Percentiles rank a stretch among this genome's conserved stretches.
These are phyloP conservation scores for Marchantia polymorpha DNA, from an alignment of 225 moss, liverwort and hornwort genomes.

Conservation along the genomic window DNA sequence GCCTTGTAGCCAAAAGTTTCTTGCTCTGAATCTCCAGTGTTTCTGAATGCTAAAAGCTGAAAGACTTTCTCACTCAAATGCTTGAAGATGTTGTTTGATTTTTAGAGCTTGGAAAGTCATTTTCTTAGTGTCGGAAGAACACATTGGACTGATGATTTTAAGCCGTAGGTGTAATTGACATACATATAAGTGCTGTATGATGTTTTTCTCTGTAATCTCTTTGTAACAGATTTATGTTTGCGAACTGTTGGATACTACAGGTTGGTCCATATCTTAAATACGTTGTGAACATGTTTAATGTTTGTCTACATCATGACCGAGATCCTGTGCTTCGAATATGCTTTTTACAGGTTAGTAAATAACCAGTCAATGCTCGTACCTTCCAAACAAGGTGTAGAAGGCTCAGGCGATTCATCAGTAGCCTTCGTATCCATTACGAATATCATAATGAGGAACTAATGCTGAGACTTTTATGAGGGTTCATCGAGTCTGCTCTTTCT, in stretches of 20 bases:
- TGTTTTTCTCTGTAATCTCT: background rate
- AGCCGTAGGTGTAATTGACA: background rate
- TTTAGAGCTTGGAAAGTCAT: background rate
- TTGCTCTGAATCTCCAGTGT: background rate
- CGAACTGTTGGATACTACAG: slow-evolving; percentile 34
- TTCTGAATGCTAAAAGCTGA: background rate
- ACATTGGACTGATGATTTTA: background rate
- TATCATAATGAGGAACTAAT: background rate
- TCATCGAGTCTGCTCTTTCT: background rate
- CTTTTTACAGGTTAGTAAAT: slow-evolving; percentile 57
- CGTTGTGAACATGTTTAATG: slow-evolving; percentile 52
- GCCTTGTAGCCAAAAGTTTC: background rate
- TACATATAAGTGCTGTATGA: background rate
- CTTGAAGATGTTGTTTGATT: background rate
- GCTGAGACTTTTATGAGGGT: background rate
- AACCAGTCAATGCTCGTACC: background rate
- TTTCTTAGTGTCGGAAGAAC: background rate
- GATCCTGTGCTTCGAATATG: slow-evolving; percentile 84
- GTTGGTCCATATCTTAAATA: slow-evolving; percentile 65
- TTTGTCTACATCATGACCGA: slow-evolving; percentile 61
- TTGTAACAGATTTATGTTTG: no score
- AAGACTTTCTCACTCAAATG: background rate
- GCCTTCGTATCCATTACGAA: background rate
- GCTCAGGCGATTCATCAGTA: background rate
- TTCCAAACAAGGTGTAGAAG: background rate